These are phyloP conservation scores for Eucalyptus curtisii DNA, from an alignment of 345 rosid genomes.

Conservation along the genomic window DNA sequence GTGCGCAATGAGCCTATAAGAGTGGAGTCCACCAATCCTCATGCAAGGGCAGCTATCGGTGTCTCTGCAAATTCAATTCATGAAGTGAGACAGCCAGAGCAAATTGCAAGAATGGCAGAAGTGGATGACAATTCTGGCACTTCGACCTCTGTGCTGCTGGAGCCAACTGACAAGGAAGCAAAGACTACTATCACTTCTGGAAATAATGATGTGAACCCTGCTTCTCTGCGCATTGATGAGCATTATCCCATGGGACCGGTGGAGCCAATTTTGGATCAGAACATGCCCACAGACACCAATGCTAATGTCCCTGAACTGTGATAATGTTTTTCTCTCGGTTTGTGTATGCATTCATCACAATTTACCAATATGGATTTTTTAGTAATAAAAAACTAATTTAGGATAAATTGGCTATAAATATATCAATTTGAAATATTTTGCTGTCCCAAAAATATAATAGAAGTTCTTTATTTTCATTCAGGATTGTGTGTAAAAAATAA, in stretches of 20 bases:
- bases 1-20: not conserved
- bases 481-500: too few relatives aligned
- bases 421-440: too few relatives aligned
- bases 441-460: too few relatives aligned
- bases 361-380: too few relatives aligned
- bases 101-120: not conserved
- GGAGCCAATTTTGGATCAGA: not conserved
- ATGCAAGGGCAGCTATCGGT: not conserved
- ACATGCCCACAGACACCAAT: not conserved
- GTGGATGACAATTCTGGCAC: not conserved
- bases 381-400: too few relatives aligned
- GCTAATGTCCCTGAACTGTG: not conserved
- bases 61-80: not conserved
- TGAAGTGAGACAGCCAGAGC: not conserved
- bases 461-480: too few relatives aligned
- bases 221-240: not conserved
- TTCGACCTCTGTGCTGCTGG: not conserved
- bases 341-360: not conserved
- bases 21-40: not conserved
- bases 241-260: not conserved
- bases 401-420: too few relatives aligned
- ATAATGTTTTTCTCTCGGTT: not conserved
- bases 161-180: not conserved
- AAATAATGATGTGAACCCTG: not conserved
- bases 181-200: not conserved